Evolutionary conservation across 148 eudicot genomes (phyloP).

Genomic region (Camellia japonica): DNA sequence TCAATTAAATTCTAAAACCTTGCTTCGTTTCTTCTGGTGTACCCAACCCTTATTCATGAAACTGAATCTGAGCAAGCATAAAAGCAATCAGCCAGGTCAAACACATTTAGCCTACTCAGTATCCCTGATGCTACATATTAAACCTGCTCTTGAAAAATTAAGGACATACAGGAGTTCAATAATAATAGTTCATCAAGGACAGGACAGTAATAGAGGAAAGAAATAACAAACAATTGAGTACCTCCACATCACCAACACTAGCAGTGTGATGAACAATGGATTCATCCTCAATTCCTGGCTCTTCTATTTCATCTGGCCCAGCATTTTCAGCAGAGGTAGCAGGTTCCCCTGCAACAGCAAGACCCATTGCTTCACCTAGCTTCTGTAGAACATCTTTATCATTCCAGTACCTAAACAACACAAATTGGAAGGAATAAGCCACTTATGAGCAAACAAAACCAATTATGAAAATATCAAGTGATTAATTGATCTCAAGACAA

Average conservation of each 20-base stretch:
- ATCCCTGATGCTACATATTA: neutral
- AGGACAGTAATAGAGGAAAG: neutral
- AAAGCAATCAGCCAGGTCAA: neutral
- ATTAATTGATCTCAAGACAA: too few relatives aligned
- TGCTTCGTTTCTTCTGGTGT: neutral
- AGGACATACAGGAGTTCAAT: neutral
- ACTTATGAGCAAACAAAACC: too few relatives aligned
- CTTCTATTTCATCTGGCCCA: conserved; percentile 69
- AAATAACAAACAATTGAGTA: conserved; percentile 17
- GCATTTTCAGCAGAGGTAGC: conserved; percentile 52
- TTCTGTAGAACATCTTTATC: conserved; percentile 86
- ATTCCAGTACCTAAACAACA: conserved; percentile 75
- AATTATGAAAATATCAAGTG: too few relatives aligned
- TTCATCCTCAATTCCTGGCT: conserved; percentile 78
- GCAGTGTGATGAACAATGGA: conserved; percentile 95
- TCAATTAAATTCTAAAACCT: neutral
- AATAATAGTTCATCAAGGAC: neutral
- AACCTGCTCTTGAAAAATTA: too few relatives aligned
- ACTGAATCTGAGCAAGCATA: neutral
- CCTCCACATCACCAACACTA: conserved; percentile 89
- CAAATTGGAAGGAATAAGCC: too few relatives aligned
- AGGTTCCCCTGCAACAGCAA: conserved; percentile 65
- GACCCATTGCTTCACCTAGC: conserved; percentile 97
- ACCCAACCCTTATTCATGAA: neutral
- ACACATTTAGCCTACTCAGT: neutral